These are phyloP conservation scores for Inosperma sp. DNA, from an alignment of 768 basidiomycete species.

Conservation along the genomic window DNA sequence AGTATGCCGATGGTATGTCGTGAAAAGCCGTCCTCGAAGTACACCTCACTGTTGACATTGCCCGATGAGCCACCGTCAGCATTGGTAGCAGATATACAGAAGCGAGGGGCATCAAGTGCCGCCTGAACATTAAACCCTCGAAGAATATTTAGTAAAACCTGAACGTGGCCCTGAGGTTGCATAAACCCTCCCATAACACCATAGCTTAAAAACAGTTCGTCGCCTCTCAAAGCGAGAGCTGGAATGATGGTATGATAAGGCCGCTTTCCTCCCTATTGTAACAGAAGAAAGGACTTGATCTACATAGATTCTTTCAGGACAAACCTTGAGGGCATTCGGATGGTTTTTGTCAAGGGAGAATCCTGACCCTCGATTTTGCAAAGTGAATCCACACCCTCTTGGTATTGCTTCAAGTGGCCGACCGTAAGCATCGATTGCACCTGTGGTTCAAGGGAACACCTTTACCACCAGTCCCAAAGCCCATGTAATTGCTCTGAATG, in stretches of 20 bases:
- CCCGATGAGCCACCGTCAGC: conserved; percentile 45
- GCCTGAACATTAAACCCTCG: conserved; percentile 85
- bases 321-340: conserved; percentile 76
- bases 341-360: conserved; percentile 79
- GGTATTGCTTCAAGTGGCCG: conserved; percentile 69
- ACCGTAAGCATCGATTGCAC: not conserved
- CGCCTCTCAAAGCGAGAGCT: conserved; percentile 70
- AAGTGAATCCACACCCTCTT: conserved; percentile 90
- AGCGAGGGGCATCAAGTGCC: conserved; percentile 90
- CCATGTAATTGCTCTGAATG: conserved; percentile 87
- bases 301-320: not conserved
- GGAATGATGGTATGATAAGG: conserved; percentile 93
- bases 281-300: not conserved
- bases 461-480: conserved; percentile 85
- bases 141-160: conserved; percentile 87
- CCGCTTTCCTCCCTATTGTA: conserved; percentile 68
- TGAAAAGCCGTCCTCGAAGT: conserved; percentile 81
- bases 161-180: conserved; percentile 97
- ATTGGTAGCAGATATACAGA: conserved; percentile 90
- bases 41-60: conserved; percentile 80
- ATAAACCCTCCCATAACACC: conserved; percentile 93
- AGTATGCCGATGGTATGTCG: conserved; percentile 60
- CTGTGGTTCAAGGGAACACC: not conserved
- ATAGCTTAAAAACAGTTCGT: conserved; percentile 83
- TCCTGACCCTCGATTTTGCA: conserved; percentile 89